phyloP scores from a whole-genome alignment of 306 rosid species.

The Malus fusca region DNA sequence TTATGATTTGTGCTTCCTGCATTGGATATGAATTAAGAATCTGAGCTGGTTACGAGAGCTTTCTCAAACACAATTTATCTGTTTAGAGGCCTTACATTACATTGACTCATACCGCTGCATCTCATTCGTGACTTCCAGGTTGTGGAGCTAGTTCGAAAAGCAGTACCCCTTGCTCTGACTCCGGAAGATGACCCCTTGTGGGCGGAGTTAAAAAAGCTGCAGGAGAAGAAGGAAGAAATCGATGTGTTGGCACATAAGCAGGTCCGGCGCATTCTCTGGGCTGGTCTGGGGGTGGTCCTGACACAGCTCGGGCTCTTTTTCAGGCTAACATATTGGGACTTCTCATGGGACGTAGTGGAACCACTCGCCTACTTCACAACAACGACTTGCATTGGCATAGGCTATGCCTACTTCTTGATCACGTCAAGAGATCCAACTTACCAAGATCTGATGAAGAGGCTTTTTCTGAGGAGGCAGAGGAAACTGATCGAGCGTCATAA shows the following conservation, averaged over 20 bases:
- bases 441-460: conserved; percentile 84
- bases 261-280: conserved; percentile 69
- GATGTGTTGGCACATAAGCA: conserved; percentile 69
- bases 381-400: conserved; percentile 56
- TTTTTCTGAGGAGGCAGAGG: conserved; percentile 71
- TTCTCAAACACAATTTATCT: not conserved
- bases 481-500: conserved; percentile 52
- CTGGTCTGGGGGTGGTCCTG: conserved; percentile 45
- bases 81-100: not conserved
- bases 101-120: not conserved
- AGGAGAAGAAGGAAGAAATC: conserved; percentile 57
- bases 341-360: conserved; percentile 98
- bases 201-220: conserved; percentile 54
- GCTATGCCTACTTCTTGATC: conserved; percentile 83
- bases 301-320: conserved; percentile 62
- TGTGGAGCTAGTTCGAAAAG: conserved; percentile 69
- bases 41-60: not conserved
- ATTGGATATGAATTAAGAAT: not conserved
- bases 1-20: not conserved
- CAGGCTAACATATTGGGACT: conserved; percentile 97
- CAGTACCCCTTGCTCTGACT: conserved; percentile 63
- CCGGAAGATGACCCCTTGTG: conserved; percentile 48
- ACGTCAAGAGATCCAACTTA: conserved; percentile 94
- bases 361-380: conserved; percentile 84
- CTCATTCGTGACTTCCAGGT: conserved; percentile 38